Evolutionary conservation across 495 filamentous ascomycete species (phyloP).

Genomic region (Aspergillus carlsbadensis): DNA sequence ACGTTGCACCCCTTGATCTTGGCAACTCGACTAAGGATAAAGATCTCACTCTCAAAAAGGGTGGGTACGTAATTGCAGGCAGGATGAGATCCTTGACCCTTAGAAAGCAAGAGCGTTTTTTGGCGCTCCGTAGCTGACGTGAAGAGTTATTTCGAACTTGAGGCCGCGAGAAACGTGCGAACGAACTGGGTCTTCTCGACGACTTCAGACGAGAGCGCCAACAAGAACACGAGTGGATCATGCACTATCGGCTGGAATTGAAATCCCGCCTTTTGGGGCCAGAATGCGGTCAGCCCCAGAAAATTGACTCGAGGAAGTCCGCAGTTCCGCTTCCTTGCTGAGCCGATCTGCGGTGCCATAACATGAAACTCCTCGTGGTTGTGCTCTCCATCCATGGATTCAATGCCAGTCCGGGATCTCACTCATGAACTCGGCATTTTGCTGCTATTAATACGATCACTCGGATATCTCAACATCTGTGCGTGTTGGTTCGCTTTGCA

Average conservation of each 20-base stretch:
- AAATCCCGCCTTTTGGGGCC: not conserved
- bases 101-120: no score
- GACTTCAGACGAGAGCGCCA: not conserved
- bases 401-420: slow-evolving; percentile 4
- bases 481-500: not conserved
- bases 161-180: no score
- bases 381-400: slow-evolving; percentile 5
- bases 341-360: slow-evolving; percentile 13
- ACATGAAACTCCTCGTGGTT: slow-evolving; percentile 14
- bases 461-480: not conserved
- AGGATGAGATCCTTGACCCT: not conserved
- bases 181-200: not conserved
- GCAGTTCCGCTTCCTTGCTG: not conserved
- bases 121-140: no score
- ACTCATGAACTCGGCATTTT: slow-evolving; percentile 6
- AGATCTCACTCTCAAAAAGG: slow-evolving; percentile 26
- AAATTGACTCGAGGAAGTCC: not conserved
- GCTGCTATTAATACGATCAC: slow-evolving; percentile 10
- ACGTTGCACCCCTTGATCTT: slow-evolving; percentile 32
- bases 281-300: slow-evolving; percentile 10
- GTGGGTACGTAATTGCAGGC: slow-evolving; percentile 2
- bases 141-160: no score
- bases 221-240: not conserved
- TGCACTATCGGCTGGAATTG: not conserved
- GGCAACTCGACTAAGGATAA: slow-evolving; percentile 28